phyloP scores from a whole-genome alignment of 2,329 filamentous ascomycete genomes.

The Hymenoscyphus linearis region DNA sequence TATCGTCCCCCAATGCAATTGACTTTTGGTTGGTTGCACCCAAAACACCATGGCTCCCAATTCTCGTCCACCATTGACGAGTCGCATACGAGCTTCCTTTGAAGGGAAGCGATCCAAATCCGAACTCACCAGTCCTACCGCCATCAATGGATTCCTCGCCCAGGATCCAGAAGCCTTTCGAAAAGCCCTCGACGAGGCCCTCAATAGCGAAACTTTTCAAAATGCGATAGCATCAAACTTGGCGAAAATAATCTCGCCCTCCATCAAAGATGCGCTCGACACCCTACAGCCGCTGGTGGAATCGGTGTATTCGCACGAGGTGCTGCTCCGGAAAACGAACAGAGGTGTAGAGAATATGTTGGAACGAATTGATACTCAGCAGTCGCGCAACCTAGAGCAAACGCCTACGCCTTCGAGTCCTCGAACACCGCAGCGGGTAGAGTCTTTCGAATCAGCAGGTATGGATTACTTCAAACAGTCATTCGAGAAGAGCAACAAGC shows the following conservation, averaged over 20 bases:
- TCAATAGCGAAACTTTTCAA: conserved; percentile 29
- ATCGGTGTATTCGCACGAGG: conserved; percentile 30
- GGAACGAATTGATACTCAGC: conserved; percentile 20
- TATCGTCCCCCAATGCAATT: conserved; percentile 7
- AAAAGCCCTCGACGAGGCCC: conserved; percentile 26
- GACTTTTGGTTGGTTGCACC: conserved; percentile 5
- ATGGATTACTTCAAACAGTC: conserved; percentile 19
- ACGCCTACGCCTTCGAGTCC: conserved; percentile 4
- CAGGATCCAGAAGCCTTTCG: conserved; percentile 27
- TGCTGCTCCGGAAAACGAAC: conserved; percentile 30
- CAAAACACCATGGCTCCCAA: conserved; percentile 19
- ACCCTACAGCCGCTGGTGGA: conserved; percentile 32
- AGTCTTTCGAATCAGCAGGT: conserved; percentile 9
- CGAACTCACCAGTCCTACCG: conserved; percentile 13
- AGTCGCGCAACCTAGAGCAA: conserved; percentile 6
- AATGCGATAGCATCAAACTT: conserved; percentile 29
- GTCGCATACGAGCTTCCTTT: conserved; percentile 28
- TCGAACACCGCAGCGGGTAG: conserved; percentile 6
- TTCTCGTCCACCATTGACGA: conserved; percentile 29
- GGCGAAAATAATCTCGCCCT: conserved; percentile 28
- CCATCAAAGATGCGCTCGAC: conserved; percentile 30
- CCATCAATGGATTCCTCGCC: conserved; percentile 16
- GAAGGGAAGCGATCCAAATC: conserved; percentile 25
- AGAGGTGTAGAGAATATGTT: conserved; percentile 29
- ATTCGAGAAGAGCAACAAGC: conserved; percentile 21